These are phyloP conservation scores for Allantophomopsis lycopodina DNA, from an alignment of 2,329 filamentous ascomycete genomes.

Conservation along the genomic window DNA sequence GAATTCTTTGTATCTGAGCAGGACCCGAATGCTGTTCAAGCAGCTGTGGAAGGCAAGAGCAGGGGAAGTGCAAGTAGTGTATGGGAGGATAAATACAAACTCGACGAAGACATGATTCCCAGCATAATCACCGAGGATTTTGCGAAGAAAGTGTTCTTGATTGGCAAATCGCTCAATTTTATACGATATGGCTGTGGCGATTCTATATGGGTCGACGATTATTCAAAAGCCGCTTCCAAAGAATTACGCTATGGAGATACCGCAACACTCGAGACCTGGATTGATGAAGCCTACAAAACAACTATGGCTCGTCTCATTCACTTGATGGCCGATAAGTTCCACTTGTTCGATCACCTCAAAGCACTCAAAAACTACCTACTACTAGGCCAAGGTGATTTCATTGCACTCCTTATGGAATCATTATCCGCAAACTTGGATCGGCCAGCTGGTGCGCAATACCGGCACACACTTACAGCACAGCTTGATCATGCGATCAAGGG, in stretches of 20 bases:
- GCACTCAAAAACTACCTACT: slow-evolving; percentile 92
- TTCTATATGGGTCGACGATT: slow-evolving; percentile 87
- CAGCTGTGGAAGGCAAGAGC: slow-evolving; percentile 32
- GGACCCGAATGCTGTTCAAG: slow-evolving; percentile 31
- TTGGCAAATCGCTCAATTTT: slow-evolving; percentile 96
- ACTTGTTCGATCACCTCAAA: slow-evolving; percentile 80
- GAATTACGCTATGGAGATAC: slow-evolving; percentile 89
- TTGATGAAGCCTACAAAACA: slow-evolving; percentile 93
- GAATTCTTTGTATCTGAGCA: slow-evolving; percentile 95
- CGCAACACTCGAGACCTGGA: slow-evolving; percentile 78
- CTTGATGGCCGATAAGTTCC: slow-evolving; percentile 91
- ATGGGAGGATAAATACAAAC: slow-evolving; percentile 95
- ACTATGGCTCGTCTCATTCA: slow-evolving; percentile 92
- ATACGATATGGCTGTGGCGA: slow-evolving; percentile 93
- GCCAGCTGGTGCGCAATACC: slow-evolving; percentile 91
- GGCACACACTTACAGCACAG: slow-evolving; percentile 94
- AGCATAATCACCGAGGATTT: slow-evolving; percentile 90
- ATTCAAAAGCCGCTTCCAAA: slow-evolving; percentile 86
- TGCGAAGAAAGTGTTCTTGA: slow-evolving; percentile 90
- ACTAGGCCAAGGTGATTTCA: slow-evolving; percentile 92
- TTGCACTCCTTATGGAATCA: slow-evolving; percentile 93
- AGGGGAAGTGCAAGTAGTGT: slow-evolving; percentile 67
- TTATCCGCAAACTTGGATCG: slow-evolving; percentile 84
- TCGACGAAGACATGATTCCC: slow-evolving; percentile 76
- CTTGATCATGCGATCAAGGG: slow-evolving; percentile 94